phyloP scores from a whole-genome alignment of 176 grass and related monocot genomes.

The Oryza australiensis region DNA sequence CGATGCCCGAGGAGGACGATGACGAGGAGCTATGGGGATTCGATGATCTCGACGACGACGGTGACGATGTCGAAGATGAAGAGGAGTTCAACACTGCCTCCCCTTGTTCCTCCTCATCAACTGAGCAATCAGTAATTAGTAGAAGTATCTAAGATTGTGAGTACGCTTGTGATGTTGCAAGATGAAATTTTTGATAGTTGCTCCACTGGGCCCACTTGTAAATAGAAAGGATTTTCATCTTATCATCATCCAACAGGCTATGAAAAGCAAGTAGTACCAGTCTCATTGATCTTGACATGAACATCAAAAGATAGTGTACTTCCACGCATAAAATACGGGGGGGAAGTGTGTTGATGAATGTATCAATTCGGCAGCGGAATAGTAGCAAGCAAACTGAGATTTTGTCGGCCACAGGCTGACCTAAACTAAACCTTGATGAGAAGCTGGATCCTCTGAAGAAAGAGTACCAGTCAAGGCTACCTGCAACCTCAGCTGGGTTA shows the following conservation, averaged over 20 bases:
- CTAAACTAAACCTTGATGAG: background rate
- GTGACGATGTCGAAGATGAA: background rate
- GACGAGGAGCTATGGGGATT: slow-evolving; percentile 68
- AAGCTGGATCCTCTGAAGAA: background rate
- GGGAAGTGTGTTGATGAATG: background rate
- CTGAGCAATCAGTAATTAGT: slow-evolving; percentile 39
- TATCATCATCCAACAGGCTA: background rate
- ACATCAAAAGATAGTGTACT: slow-evolving; percentile 17
- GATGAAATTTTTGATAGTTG: slow-evolving; percentile 10
- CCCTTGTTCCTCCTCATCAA: slow-evolving; percentile 50
- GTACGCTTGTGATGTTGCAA: background rate
- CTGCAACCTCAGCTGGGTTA: slow-evolving; percentile 17
- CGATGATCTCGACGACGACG: slow-evolving; percentile 40
- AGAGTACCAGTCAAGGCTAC: background rate
- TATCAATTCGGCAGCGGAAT: background rate
- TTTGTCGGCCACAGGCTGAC: slow-evolving; percentile 16
- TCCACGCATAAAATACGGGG: slow-evolving; percentile 9
- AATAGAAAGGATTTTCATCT: background rate
- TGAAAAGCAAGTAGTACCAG: background rate
- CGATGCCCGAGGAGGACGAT: slow-evolving; percentile 49
- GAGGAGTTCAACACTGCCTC: slow-evolving; percentile 35
- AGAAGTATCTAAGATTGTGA: background rate
- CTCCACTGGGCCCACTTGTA: slow-evolving; percentile 11
- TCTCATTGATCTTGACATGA: background rate
- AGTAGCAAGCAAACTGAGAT: background rate